Evolutionary conservation across 768 basidiomycete genomes (phyloP), one percentile per base, ranked within the genome.

Genomic region (Leccinum aurantiacum): DNA sequence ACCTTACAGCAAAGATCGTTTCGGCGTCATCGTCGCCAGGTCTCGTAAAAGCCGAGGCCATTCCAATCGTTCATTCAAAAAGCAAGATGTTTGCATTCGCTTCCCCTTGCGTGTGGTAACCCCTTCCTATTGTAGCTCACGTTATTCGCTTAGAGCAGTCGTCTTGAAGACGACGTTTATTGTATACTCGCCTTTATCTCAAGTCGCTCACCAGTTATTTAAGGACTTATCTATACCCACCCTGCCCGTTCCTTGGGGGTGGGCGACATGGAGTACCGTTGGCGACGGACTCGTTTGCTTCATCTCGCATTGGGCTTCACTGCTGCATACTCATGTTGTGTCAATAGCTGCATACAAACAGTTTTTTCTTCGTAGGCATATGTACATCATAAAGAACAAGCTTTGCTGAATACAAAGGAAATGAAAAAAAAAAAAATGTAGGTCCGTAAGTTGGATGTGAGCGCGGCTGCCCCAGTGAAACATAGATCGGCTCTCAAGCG

Each of bases 81-180:
- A 68, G 71, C 6, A 84, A 85, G 69, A 86, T 86, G 79, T 89
- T 86, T 48, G 85, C 87, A 0, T 81, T 83, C 61, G 87, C 87
- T 11, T 75, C 81, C 1, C 84, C 85, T 0, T 77, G 86, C 1
- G 77, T 78, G 19, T 89, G 87, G 87, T 89, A 79, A 78, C 68
- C 3, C 19, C 10, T 1, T 51, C 41, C 25, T 67, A 63, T 64
- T 67, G 68, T 71, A 61, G 54, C 53, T 60, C 60, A 58, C 57
- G 35, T 62, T 55, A 73, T 65, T 60, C 64, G 57, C 37, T 59
- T 67, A 71, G 69, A 71, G 24, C 29, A 14, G 17, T 56, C 68
- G 69, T 72, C 72, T 75, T 57, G 74, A 75, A 41, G 72, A 69
- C 67, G 69, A 58, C 17, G 1, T 2, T 2, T 63, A 71, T 67